phyloP scores from a whole-genome alignment of 176 grass and related monocot genomes.

The Oryza glaberrima region DNA sequence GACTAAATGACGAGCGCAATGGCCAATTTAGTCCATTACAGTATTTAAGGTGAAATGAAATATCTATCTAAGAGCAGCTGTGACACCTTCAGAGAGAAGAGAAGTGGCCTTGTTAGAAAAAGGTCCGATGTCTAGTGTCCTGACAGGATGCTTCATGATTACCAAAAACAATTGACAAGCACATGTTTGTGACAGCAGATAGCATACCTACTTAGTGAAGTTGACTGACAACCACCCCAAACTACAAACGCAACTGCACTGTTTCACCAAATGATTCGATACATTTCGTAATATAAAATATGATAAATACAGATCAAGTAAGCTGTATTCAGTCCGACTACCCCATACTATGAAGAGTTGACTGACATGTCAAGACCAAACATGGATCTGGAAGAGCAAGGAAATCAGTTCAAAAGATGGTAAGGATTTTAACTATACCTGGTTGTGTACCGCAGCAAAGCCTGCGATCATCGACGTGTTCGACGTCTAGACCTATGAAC shows the following conservation, averaged over 20 bases:
- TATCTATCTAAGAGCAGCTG: slow-evolving; percentile 16
- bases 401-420: neutral
- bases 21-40: neutral
- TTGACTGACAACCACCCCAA: slow-evolving; percentile 49
- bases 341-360: neutral
- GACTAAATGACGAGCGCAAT: neutral
- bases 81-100: slow-evolving; percentile 13
- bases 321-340: slow-evolving; percentile 1
- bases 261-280: slow-evolving; percentile 15
- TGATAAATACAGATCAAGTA: slow-evolving; percentile 31
- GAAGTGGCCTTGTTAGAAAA: slow-evolving; percentile 11
- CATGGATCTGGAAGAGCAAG: neutral
- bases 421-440: slow-evolving; percentile 40
- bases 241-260: neutral
- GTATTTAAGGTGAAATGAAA: slow-evolving; percentile 28
- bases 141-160: slow-evolving; percentile 32
- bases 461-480: slow-evolving; percentile 65
- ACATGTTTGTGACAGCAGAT: slow-evolving; percentile 55
- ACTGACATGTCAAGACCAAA: slow-evolving; percentile 22
- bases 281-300: neutral
- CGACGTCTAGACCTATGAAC: slow-evolving; percentile 74
- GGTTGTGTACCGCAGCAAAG: slow-evolving; percentile 66
- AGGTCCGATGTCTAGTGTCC: slow-evolving; percentile 44
- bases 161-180: slow-evolving; percentile 46
- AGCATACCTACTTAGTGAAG: slow-evolving; percentile 47